Percentiles rank a stretch among this genome's conserved stretches.
Evolutionary conservation across 306 rosid species (phyloP).

Genomic region (Coriaria nepalensis): DNA sequence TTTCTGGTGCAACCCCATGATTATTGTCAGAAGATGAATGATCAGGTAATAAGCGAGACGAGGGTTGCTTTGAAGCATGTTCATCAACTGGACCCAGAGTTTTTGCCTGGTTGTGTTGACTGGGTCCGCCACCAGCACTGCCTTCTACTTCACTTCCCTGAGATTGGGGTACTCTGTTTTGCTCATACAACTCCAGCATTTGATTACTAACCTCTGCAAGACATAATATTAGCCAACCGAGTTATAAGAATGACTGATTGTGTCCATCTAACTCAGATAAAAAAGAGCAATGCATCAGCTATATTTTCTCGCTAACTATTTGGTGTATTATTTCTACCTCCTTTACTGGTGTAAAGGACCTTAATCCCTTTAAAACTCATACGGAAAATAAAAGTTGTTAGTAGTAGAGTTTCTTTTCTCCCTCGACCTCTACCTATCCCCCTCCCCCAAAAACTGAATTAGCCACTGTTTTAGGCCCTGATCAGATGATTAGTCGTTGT

Average conservation of each 20-base stretch:
- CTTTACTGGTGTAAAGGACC: too few species aligned
- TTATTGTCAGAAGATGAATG: conserved; percentile 26
- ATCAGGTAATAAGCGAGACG: conserved; percentile 37
- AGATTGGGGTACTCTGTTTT: conserved; percentile 62
- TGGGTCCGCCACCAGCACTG: conserved; percentile 37
- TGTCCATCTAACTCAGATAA: too few species aligned
- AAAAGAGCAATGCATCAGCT: too few species aligned
- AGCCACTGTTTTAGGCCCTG: too few species aligned
- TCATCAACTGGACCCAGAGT: conserved; percentile 45
- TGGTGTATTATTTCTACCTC: too few species aligned
- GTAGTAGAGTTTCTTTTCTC: too few species aligned
- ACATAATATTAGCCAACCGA: conserved; percentile 9
- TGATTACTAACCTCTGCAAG: conserved; percentile 96
- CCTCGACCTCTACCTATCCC: too few species aligned
- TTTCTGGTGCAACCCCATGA: conserved; percentile 31
- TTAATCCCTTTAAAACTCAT: too few species aligned
- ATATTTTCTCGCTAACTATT: too few species aligned
- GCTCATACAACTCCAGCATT: conserved; percentile 95
- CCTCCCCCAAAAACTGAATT: too few species aligned
- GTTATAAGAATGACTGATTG: not conserved
- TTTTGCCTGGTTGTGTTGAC: conserved; percentile 32
- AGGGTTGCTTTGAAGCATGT: conserved; percentile 35
- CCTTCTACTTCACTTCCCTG: conserved; percentile 59
- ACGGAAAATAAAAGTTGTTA: too few species aligned
- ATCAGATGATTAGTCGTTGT: conserved; percentile 5